Evolutionary conservation across 2,329 filamentous ascomycete genomes (phyloP), one percentile per base, ranked within the genome.

Genomic region (Penicillium crustosum): DNA sequence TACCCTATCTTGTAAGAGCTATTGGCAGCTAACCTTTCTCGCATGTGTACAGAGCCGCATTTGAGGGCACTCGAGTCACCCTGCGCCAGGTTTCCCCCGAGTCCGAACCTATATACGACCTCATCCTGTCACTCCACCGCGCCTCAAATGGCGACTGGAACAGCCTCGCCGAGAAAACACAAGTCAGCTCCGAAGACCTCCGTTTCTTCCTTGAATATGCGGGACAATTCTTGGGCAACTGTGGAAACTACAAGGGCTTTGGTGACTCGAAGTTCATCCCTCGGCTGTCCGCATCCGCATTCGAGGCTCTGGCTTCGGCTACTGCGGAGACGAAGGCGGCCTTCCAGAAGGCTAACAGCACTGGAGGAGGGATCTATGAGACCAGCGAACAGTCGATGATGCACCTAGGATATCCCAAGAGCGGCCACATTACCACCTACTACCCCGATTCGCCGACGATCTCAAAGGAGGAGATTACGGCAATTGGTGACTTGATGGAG

Each of bases 171-270:
- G 76, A 82, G 60, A 86, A 88, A 73, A 85, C 87, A 19, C 81
- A 82, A 33, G 81, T 92, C 49, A 83, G 83, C 45, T 80, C 86
- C 50, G 80, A 86, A 53, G 83, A 91, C 54, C 71, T 91, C 45
- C 81, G 82, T 17, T 79, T 82, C 59, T 93, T 93, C 77, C 79
- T 93, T 38, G 85, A 92, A 73, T 94, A 93, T 73, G 82, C 89
- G 8, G 86, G 84, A 31, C 89, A 91, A 74, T 92, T 94, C 73
- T 79, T 94, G 3, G 89, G 89, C 44, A 94, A 93, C 71, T 82
- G 82, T 61, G 89, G 91, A 62, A 94, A 94, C 75, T 94, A 93
- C 78, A 93, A 93, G 78, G 89, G 89, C 66, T 93, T 93, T 68
- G 91, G 91, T 43, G 90, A 94, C 75, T 85, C 88, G 67, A 94